These are phyloP conservation scores for Diaporthe caulivora DNA, from an alignment of 2,329 filamentous ascomycete genomes.

Conservation along the genomic window DNA sequence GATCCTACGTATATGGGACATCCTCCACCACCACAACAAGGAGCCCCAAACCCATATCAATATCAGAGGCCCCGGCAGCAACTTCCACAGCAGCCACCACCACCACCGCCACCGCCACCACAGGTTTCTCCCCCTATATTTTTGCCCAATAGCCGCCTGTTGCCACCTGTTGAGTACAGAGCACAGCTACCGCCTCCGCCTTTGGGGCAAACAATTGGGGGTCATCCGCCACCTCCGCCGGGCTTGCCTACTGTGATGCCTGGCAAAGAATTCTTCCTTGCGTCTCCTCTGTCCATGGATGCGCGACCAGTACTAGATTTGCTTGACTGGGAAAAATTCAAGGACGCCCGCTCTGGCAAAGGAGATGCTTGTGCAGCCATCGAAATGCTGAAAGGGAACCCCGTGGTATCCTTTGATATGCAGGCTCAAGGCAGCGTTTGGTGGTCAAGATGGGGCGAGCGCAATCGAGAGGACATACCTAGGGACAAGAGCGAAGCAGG, in stretches of 20 bases:
- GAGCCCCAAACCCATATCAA: too few species aligned
- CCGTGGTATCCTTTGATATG: neutral
- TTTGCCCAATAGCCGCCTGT: neutral
- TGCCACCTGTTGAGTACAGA: neutral
- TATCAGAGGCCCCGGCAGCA: neutral
- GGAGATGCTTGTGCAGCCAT: neutral
- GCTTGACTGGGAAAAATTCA: neutral
- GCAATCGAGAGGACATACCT: neutral
- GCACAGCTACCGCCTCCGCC: neutral
- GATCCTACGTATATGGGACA: too few species aligned
- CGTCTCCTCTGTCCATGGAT: neutral
- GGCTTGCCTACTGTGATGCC: too few species aligned
- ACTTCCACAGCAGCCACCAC: neutral
- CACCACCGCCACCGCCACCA: neutral
- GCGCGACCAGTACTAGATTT: neutral
- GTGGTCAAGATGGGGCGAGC: constrained; percentile 1
- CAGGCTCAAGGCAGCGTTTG: neutral
- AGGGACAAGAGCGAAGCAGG: neutral
- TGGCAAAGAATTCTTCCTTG: neutral
- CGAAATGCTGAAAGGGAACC: constrained; percentile 1
- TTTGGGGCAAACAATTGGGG: too few species aligned
- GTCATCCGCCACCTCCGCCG: neutral
- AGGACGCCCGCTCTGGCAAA: neutral
- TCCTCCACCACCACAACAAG: neutral
- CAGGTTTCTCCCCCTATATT: neutral